A percentile compares a stretch with the other conserved stretches of the same genome.
Evolutionary conservation across 495 filamentous ascomycete genomes (phyloP).

Genomic region (Podospora tetraspora): DNA sequence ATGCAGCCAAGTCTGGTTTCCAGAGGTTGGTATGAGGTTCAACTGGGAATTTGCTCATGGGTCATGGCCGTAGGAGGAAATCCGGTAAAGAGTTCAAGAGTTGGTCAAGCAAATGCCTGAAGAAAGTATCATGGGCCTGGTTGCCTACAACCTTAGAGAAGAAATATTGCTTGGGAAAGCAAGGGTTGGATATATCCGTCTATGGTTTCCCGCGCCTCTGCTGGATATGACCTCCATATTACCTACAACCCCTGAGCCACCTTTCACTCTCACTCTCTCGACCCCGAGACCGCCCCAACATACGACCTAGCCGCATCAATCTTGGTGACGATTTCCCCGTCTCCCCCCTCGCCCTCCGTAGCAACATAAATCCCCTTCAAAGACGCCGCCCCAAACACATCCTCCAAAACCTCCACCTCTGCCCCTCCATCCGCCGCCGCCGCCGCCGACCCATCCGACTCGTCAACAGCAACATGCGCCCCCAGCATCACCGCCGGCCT

Average conservation of each 20-base stretch:
- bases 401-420: conserved; percentile 17
- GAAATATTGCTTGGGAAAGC: not conserved
- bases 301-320: conserved; percentile 37
- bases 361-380: conserved; percentile 37
- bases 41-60: not conserved
- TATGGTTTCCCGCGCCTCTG: not conserved
- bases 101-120: not conserved
- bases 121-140: no score
- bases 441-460: not conserved
- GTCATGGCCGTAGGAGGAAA: not conserved
- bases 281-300: conserved; percentile 11
- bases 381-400: conserved; percentile 41
- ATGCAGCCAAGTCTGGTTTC: no score
- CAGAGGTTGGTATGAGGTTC: no score
- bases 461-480: not conserved
- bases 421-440: not conserved
- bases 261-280: not conserved
- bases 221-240: not conserved
- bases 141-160: not conserved
- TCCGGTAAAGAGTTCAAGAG: not conserved
- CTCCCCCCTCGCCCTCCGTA: not conserved
- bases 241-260: not conserved
- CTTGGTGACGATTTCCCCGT: conserved; percentile 28
- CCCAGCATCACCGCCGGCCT: not conserved
- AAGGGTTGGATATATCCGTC: not conserved